Base-by-base conservation (phyloP, 768 basidiomycete species). In the Termitomyces sp. region DNA sequence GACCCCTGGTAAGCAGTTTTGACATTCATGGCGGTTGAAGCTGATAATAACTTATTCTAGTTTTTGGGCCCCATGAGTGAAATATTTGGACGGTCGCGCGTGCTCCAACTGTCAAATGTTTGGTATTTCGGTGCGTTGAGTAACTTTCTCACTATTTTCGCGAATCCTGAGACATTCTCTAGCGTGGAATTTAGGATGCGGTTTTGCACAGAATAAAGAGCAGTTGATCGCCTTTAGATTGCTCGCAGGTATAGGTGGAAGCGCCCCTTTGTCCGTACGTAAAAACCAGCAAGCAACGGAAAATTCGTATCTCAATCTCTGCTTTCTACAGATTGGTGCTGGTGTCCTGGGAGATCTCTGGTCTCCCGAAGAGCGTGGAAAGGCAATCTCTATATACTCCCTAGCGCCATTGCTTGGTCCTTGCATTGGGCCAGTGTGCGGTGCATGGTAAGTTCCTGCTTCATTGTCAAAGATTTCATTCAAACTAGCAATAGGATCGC, bases 161-260 rank as follows among this genome's bases (percentile, higher is more conserved):
- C 39, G 32, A 22, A 20, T 33, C 7, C 41, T 52, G n/a, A 45
- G 23, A 18, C 7, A 20, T 42, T n/a, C n/a, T 5, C n/a, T 13
- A 57, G 88, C 64, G 7, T 89, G 80, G 86, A 88, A 81, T 67
- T 62, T 83, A 16, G 84, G 66, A 7, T 86, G 84, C 59, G 82
- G 84, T 0, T 89, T 88, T 54, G 82, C 87, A 0, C 76, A 77
- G 51, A 85, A 73, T 48, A 74, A 76, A 53, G 70, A 68, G 0
- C 79, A 88, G 59, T 69, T 89, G 12, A 80, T 89, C 47, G 83
- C 73, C 0, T 90, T 90, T 61, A 80, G 88, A 18, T 81, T 91
- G 58, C 67, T 90, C 2, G 70, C 87, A 1, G 88, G 89, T 2
- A 54, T 91, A 1, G 89, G 89, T 25, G 89, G 88, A 0, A 84